These are phyloP conservation scores for Lipomyces lipofer DNA, from an alignment of 805 yeast species.

Conservation along the genomic window DNA sequence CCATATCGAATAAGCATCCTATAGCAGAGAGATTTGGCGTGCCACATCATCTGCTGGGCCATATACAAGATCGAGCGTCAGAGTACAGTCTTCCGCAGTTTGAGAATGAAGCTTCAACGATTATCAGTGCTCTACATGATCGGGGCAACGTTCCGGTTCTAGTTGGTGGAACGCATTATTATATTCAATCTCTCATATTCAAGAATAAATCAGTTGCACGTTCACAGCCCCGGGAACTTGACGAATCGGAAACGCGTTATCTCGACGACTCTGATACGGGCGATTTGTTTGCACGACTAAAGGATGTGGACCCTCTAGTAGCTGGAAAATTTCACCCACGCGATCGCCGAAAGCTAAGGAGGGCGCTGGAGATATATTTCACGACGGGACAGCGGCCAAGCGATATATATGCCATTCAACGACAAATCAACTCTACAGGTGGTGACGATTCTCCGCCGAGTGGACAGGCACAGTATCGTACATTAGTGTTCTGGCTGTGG, in stretches of 20 bases:
- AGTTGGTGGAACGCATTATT: constrained; percentile 96
- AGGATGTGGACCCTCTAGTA: constrained; percentile 64
- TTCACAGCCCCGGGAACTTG: constrained; percentile 8
- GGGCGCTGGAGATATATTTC: constrained; percentile 80
- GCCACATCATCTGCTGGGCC: constrained; percentile 85
- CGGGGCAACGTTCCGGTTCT: constrained; percentile 78
- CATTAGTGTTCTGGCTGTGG: constrained; percentile 78
- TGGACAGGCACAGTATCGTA: constrained; percentile 32
- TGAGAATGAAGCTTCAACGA: constrained; percentile 63
- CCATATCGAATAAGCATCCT: constrained; percentile 92
- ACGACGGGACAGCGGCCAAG: constrained; percentile 69
- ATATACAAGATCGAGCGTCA: constrained; percentile 67
- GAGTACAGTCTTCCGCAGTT: constrained; percentile 82
- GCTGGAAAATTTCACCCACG: constrained; percentile 88
- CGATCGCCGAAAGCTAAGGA: constrained; percentile 71
- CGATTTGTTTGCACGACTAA: constrained; percentile 47
- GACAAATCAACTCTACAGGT: constrained; percentile 11
- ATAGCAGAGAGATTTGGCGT: constrained; percentile 69
- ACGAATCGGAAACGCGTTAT: constrained; percentile 13
- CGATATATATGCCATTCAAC: constrained; percentile 65
- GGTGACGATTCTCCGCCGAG: no score
- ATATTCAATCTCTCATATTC: constrained; percentile 74
- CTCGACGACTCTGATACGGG: constrained; percentile 32
- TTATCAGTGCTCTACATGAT: constrained; percentile 58
- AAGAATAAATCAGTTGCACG: constrained; percentile 61